Evolutionary conservation across 176 grass and related monocot genomes (phyloP).

Genomic region (Eleusine coracana): DNA sequence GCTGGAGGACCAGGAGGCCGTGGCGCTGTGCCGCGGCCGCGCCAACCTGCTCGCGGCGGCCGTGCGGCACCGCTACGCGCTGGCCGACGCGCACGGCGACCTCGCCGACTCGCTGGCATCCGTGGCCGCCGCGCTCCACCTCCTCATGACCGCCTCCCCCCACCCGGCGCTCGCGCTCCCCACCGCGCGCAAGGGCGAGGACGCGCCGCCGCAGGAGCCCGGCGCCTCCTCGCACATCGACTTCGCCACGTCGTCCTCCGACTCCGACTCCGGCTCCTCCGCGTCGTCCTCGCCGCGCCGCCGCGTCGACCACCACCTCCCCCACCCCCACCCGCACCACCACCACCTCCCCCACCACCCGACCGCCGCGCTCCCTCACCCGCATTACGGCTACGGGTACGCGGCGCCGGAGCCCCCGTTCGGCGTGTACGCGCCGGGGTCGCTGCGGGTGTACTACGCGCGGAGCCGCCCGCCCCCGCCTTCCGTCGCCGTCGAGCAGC

Average conservation of each 20-base stretch:
- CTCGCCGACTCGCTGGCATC: slow-evolving; percentile 61
- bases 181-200: slow-evolving; percentile 4
- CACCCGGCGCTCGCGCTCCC: slow-evolving; percentile 18
- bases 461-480: slow-evolving; percentile 65
- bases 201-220: background rate
- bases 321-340: background rate
- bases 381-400: slow-evolving; percentile 39
- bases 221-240: slow-evolving; percentile 46
- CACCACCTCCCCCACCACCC: background rate
- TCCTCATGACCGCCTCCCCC: slow-evolving; percentile 40
- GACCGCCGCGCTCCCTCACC: slow-evolving; percentile 10
- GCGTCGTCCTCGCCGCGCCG: slow-evolving; percentile 34
- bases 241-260: slow-evolving; percentile 54
- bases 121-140: slow-evolving; percentile 63
- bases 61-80: slow-evolving; percentile 69
- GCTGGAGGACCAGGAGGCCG: slow-evolving; percentile 79
- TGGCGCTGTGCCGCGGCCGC: slow-evolving; percentile 75
- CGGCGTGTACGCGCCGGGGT: slow-evolving; percentile 45
- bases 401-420: slow-evolving; percentile 35
- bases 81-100: slow-evolving; percentile 67
- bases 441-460: slow-evolving; percentile 64
- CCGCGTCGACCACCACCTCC: slow-evolving; percentile 4
- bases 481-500: slow-evolving; percentile 66
- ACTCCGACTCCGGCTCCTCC: slow-evolving; percentile 48
- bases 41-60: slow-evolving; percentile 73